These are phyloP conservation scores for Zea luxurians DNA, from an alignment of 176 grass and related monocot species.

Conservation along the genomic window DNA sequence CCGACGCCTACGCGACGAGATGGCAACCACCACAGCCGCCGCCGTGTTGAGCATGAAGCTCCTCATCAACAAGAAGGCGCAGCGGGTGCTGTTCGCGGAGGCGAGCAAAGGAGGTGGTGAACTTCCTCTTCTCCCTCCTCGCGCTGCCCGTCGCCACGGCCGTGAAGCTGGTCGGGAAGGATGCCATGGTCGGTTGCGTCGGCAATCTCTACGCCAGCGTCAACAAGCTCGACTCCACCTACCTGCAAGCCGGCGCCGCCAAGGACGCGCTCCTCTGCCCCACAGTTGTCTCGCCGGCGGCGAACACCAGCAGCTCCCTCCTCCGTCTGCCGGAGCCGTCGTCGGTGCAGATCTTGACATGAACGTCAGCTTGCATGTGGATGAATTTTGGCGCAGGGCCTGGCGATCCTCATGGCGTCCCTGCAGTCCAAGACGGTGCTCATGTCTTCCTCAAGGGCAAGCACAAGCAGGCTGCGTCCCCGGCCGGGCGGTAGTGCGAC, in stretches of 20 bases:
- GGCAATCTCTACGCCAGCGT: constrained; percentile 28
- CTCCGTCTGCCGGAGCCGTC: not conserved
- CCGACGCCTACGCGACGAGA: too few species aligned
- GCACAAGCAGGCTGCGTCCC: too few species aligned
- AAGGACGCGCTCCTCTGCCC: constrained; percentile 28
- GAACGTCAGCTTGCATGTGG: too few species aligned
- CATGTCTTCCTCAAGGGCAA: constrained; percentile 31
- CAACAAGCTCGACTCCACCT: constrained; percentile 13
- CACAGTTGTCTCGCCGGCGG: not conserved
- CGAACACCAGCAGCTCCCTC: not conserved
- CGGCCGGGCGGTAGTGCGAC: too few species aligned
- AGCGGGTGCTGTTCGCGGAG: constrained; percentile 29
- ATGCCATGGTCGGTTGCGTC: not conserved
- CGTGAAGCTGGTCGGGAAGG: not conserved
- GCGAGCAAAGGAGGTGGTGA: not conserved
- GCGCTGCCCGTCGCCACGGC: not conserved
- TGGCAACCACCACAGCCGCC: not conserved
- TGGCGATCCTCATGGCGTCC: constrained; percentile 33
- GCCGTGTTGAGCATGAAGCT: not conserved
- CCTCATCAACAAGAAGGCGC: not conserved
- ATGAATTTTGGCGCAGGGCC: not conserved
- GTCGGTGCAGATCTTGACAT: too few species aligned
- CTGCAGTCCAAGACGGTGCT: constrained; percentile 48
- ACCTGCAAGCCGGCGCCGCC: not conserved
- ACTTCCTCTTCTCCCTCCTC: constrained; percentile 35